Conservation (phyloP, 768 basidiomycete species). For the Symmetrospora coprosmae region DNA sequence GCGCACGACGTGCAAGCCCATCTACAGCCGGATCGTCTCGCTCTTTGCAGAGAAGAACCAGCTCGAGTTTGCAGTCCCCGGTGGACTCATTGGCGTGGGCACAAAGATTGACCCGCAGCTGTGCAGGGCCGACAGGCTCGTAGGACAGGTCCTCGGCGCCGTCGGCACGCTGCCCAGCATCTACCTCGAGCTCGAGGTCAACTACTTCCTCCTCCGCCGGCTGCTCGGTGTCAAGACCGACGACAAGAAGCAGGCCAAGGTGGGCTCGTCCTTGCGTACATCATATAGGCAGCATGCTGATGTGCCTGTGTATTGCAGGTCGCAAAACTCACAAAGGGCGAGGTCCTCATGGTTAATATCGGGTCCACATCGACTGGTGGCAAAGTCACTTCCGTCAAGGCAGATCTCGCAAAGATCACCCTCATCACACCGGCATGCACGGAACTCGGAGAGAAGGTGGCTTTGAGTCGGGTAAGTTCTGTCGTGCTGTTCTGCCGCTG, state of each 20-base stretch:
- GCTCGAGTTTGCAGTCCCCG: conserved; percentile 86
- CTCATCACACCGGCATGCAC: conserved; percentile 90
- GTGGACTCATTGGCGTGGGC: conserved; percentile 95
- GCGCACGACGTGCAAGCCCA: conserved; percentile 78
- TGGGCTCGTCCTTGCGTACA: background rate
- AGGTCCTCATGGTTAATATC: conserved; percentile 66
- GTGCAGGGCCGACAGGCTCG: conserved; percentile 88
- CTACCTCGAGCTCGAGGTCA: conserved; percentile 84
- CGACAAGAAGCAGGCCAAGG: conserved; percentile 95
- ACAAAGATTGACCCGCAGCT: conserved; percentile 85
- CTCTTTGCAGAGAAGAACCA: conserved; percentile 90
- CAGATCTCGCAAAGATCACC: conserved; percentile 75
- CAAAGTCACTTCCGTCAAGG: conserved; percentile 82
- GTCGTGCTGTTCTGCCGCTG: conserved; percentile 59
- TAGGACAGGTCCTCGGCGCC: conserved; percentile 89
- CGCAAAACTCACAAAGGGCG: conserved; percentile 22
- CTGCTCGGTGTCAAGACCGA: conserved; percentile 96
- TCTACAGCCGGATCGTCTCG: conserved; percentile 78
- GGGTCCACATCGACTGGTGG: conserved; percentile 95
- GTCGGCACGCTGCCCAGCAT: conserved; percentile 88
- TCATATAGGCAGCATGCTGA: background rate
- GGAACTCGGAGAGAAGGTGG: conserved; percentile 94
- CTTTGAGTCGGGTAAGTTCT: conserved; percentile 62
- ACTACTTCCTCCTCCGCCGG: conserved; percentile 83
- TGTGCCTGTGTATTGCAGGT: background rate